Evolutionary conservation across 2,329 filamentous ascomycete genomes (phyloP).

Genomic region (Talaromyces piceae): DNA sequence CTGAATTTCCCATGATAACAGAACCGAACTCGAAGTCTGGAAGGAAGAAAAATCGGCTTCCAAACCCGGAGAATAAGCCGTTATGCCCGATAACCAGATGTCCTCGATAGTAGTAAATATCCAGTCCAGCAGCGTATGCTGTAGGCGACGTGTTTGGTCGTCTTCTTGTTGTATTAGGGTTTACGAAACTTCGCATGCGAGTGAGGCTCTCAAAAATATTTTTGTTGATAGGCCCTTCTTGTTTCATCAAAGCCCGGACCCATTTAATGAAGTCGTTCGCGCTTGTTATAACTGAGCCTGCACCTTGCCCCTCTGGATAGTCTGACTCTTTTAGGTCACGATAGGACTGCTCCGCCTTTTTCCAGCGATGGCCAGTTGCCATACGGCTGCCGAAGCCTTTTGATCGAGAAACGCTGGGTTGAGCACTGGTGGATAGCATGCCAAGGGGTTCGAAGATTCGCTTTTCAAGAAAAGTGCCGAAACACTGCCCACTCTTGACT

Average conservation of each 20-base stretch:
- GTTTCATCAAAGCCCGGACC: constrained; percentile 23
- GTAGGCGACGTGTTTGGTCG: constrained; percentile 17
- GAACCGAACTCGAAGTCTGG: constrained; percentile 2
- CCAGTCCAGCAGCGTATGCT: constrained; percentile 21
- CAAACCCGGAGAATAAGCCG: constrained; percentile 22
- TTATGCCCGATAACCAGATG: constrained; percentile 23
- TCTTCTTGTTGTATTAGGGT: neutral
- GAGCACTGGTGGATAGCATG: constrained; percentile 8
- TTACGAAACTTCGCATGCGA: constrained; percentile 3
- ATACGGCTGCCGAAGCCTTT: constrained; percentile 23
- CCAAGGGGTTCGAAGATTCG: constrained; percentile 4
- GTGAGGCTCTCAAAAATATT: constrained; percentile 4
- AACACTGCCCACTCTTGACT: constrained; percentile 28
- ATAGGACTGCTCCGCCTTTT: constrained; percentile 20
- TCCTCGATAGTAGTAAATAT: constrained; percentile 23
- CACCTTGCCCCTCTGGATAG: constrained; percentile 31
- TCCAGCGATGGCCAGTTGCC: constrained; percentile 39
- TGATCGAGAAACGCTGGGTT: constrained; percentile 28
- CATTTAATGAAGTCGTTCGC: constrained; percentile 25
- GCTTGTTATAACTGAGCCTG: constrained; percentile 36
- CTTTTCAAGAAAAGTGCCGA: constrained; percentile 31
- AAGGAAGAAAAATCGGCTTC: constrained; percentile 10
- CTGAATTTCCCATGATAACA: constrained; percentile 6
- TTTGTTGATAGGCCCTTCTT: constrained; percentile 18
- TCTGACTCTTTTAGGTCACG: constrained; percentile 21